Evolutionary conservation across 2,329 filamentous ascomycete genomes (phyloP), one percentile per base, ranked within the genome.

Genomic region (Fusarium agapanthi): DNA sequence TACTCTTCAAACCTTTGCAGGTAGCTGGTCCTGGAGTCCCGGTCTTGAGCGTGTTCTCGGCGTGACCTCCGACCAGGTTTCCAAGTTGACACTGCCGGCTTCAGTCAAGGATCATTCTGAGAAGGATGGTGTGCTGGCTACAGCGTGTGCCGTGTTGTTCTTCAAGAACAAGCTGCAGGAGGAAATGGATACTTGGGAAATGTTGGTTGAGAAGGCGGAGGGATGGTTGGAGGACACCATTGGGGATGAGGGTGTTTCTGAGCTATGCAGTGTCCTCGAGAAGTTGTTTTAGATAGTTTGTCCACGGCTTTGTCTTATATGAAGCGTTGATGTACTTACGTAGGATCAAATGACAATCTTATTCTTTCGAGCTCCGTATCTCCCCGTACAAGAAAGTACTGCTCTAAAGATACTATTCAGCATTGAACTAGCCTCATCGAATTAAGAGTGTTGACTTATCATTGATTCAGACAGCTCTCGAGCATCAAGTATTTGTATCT

Each of bases 141-240:
- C 81, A 11, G 59, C 77, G 3, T 80, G 78, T 43, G 79, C 74
- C 1, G 70, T 81, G 5, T 64, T 74, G 7, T 82, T 72, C 45
- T 69, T 93, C 68, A 84, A 88, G 75, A 78, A 57, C 44, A 85
- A 82, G 61, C 73, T 88, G 65, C 72, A 40, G 0, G 80, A 70
- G 0, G 82, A 88, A 56, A 81, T 83, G 76, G 90, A 89, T 6
- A 84, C 85, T 12, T 93, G 90, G 90, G 90, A 91, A 69, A 83
- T 93, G 83, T 80, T 92, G 43, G 88, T 86, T 22, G 86, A 87
- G 15, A 92, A 92, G 83, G 90, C 88, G 0, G 83, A 81, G 75
- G 75, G 51, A 0, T 92, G 88, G 88, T 59, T 90, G 38, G 60
- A 69, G 43, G 65, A 65, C 5, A 70, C 69, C 10, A 58, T 75